Conservation (phyloP, 2,329 filamentous ascomycete genomes). For the Fusarium algeriense region DNA sequence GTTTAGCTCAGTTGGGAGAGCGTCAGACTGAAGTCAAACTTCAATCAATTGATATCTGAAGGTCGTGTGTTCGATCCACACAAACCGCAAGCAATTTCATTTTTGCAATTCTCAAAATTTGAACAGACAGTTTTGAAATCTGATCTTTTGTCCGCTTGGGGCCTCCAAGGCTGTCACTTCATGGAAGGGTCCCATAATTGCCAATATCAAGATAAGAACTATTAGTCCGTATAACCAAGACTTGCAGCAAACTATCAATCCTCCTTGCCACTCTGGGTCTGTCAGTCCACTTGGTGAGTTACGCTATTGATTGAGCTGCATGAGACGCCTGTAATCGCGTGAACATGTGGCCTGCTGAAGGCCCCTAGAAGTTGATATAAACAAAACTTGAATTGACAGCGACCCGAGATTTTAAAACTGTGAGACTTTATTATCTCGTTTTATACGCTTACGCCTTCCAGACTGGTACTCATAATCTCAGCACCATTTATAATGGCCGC, state of each 20-base stretch:
- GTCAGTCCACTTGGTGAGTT: background rate
- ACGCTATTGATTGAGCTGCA: background rate
- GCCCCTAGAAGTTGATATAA: background rate
- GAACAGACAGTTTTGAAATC: too few relatives aligned
- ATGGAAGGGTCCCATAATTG: too few relatives aligned
- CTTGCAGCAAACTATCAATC: background rate
- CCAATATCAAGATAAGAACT: background rate
- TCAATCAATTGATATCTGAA: conserved; percentile 5
- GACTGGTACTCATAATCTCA: too few relatives aligned
- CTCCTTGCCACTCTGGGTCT: background rate
- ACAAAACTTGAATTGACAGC: too few relatives aligned
- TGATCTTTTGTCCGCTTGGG: too few relatives aligned
- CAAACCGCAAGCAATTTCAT: background rate
- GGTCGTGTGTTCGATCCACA: conserved; percentile 13
- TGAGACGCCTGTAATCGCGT: too few relatives aligned
- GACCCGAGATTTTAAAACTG: too few relatives aligned
- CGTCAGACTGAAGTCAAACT: conserved; percentile 16
- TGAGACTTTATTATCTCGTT: too few relatives aligned
- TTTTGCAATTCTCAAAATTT: background rate
- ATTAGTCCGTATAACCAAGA: background rate
- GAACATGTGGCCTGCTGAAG: background rate
- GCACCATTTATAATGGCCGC: background rate
- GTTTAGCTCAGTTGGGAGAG: conserved; percentile 28
- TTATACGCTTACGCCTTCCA: fast-evolving
- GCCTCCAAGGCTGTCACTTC: too few relatives aligned